Evolutionary conservation across 208 protist species (phyloP).

Genomic region (Leptomonas pyrrhocoris): DNA sequence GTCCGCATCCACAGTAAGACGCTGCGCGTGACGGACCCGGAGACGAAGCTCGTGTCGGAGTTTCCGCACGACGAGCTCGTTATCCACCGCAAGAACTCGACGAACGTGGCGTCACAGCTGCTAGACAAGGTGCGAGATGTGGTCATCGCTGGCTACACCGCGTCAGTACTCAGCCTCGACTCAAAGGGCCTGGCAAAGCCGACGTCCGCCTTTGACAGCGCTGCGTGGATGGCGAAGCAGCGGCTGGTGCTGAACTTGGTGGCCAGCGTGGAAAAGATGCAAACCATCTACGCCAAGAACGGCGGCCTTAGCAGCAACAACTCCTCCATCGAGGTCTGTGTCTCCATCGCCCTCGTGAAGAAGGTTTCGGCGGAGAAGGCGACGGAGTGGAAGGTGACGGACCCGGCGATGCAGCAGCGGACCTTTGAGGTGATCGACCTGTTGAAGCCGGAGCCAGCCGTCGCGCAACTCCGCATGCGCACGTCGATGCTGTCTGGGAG

Average conservation of each 20-base stretch:
- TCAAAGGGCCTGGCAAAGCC: conserved; percentile 11
- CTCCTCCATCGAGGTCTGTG: conserved; percentile 17
- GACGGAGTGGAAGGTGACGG: conserved; percentile 16
- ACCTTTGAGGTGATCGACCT: conserved; percentile 45
- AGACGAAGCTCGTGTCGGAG: conserved; percentile 14
- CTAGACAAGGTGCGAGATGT: conserved; percentile 30
- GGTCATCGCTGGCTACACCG: conserved; percentile 34
- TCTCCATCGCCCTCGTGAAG: conserved; percentile 36
- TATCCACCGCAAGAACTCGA: conserved; percentile 37
- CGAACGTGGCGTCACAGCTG: conserved; percentile 34
- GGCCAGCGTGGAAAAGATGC: conserved; percentile 19
- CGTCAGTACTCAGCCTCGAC: conserved; percentile 44
- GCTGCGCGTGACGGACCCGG: conserved; percentile 17
- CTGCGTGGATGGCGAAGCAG: conserved; percentile 44
- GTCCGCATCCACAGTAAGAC: conserved; percentile 33
- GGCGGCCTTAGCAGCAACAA: background rate
- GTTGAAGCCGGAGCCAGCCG: conserved; percentile 22
- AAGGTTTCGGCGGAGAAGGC: conserved; percentile 15
- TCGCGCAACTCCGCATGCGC: conserved; percentile 23
- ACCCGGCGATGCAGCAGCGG: conserved; percentile 8
- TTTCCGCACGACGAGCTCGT: conserved; percentile 48
- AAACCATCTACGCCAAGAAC: conserved; percentile 17
- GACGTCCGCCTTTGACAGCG: conserved; percentile 36
- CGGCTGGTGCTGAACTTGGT: conserved; percentile 26
- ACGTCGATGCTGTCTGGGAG: conserved; percentile 31